Percentiles rank a stretch among this genome's conserved stretches.
Conservation (phyloP, 1,284 basidiomycete genomes). For the Papiliotrema flavescens region DNA sequence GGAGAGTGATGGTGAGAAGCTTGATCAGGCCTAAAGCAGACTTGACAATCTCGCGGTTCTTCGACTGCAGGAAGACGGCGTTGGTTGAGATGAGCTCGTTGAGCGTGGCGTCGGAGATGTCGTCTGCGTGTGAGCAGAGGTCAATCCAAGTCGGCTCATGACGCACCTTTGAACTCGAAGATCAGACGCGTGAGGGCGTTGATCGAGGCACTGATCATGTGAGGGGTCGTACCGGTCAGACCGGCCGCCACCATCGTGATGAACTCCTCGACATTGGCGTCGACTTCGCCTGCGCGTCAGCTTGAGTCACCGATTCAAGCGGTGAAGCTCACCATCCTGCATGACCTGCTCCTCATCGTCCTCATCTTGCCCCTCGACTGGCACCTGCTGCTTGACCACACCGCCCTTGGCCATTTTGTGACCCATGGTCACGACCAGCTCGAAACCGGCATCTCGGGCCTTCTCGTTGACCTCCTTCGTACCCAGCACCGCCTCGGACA, state of each 20-base stretch:
- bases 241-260: constrained; percentile 97
- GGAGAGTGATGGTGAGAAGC: constrained; percentile 82
- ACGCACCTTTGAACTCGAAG: constrained; percentile 90
- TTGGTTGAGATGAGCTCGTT: constrained; percentile 82
- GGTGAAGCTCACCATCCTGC: constrained; percentile 51
- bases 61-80: constrained; percentile 82
- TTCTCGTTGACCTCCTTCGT: constrained; percentile 98
- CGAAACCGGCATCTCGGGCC: constrained; percentile 83
- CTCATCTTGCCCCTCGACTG: constrained; percentile 43
- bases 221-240: constrained; percentile 85
- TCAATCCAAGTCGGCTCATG: not conserved
- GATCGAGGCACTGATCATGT: constrained; percentile 97
- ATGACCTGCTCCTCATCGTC: constrained; percentile 63
- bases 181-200: constrained; percentile 89
- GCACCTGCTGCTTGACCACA: constrained; percentile 60
- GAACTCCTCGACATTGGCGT: constrained; percentile 84
- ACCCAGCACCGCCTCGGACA: constrained; percentile 94
- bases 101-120: constrained; percentile 71
- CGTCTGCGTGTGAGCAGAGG: constrained; percentile 53
- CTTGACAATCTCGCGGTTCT: constrained; percentile 97
- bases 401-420: constrained; percentile 88
- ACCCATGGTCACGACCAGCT: constrained; percentile 87
- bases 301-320: not conserved
- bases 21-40: constrained; percentile 93
- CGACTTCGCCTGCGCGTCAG: constrained; percentile 51